Evolutionary conservation across 306 rosid genomes (phyloP), one percentile per base, ranked within the genome.

Genomic region (Astragalus membranaceus): DNA sequence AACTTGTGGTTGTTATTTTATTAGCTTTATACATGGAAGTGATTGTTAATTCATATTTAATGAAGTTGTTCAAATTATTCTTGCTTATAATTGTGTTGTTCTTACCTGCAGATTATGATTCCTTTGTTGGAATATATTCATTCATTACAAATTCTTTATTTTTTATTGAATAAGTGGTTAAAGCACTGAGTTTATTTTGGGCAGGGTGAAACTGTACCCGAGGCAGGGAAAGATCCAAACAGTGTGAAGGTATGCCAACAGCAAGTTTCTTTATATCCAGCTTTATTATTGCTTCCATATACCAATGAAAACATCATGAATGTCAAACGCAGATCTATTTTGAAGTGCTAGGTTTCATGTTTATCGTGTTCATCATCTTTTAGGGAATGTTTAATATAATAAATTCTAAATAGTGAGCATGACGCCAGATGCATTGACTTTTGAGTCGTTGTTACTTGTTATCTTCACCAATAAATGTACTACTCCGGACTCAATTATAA

Each of bases 191-290:
- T 76, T 83, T 74, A 39, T 70, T 67, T 67, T 72, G 85, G 85
- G 51, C 91, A 94, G 99, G 99, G 99, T 78, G 99, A 94, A 84
- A 78, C 65, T 33, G 87, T 67, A 70, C 88, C 88, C 46, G 99
- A 94, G 79, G 58, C 90, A 56, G 99, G 87, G 74, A 87, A 85
- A 71, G 90, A 90, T 10, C 80, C 78, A 20, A 75, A 23, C 53
- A 60, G 78, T 75, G 95, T 32, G 37, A 94, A 94, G 97, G 99
- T 94, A 87, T 61, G 80, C 55, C 63, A 66, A 60, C 49, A 59
- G 54, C 62, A 50, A 61, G 63, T 54, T 48, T 72, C 72, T 32
- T 12, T 30, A 2, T 39, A 66, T 37, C 41, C 15, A 61, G 62
- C 62, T 30, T 59, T 8, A 46, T 58, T 67, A 69, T 50, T 50